Evolutionary conservation across 257 asterid species (phyloP).

Genomic region (Solanum infundibuliforme): DNA sequence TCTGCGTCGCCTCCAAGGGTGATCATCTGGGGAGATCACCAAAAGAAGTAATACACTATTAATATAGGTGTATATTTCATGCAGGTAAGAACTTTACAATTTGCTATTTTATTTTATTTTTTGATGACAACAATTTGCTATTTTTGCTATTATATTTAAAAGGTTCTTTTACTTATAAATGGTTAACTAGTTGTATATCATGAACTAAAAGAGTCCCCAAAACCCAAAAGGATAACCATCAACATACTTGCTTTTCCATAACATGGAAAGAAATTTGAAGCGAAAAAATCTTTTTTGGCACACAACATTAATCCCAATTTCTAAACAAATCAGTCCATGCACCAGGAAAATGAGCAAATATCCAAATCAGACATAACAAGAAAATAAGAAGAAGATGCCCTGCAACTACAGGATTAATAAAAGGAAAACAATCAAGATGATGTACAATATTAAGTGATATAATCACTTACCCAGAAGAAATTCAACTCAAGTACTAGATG

Average conservation of each 20-base stretch:
- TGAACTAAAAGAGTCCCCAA: not conserved
- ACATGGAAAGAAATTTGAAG: not conserved
- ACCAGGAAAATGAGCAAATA: not conserved
- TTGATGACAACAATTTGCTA: not conserved
- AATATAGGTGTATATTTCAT: not conserved
- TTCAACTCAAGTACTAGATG: not conserved
- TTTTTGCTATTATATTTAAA: not conserved
- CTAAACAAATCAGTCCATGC: not conserved
- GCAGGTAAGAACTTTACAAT: not conserved
- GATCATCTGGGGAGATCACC: constrained; percentile 54
- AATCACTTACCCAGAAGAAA: not conserved
- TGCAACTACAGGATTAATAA: not conserved
- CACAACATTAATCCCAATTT: not conserved
- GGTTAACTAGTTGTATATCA: not conserved
- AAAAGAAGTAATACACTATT: not conserved
- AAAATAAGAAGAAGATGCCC: not conserved
- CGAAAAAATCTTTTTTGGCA: not conserved
- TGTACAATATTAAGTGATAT: not conserved
- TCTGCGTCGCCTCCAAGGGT: constrained; percentile 99
- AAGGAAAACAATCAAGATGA: not conserved
- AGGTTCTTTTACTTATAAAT: not conserved
- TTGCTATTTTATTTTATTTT: not conserved
- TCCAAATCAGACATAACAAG: not conserved
- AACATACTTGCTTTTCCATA: not conserved
- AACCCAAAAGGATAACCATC: not conserved